A percentile compares a stretch with the other conserved stretches of the same genome.
These are phyloP conservation scores for Serendipita indica DNA, from an alignment of 768 basidiomycete genomes.

Conservation along the genomic window DNA sequence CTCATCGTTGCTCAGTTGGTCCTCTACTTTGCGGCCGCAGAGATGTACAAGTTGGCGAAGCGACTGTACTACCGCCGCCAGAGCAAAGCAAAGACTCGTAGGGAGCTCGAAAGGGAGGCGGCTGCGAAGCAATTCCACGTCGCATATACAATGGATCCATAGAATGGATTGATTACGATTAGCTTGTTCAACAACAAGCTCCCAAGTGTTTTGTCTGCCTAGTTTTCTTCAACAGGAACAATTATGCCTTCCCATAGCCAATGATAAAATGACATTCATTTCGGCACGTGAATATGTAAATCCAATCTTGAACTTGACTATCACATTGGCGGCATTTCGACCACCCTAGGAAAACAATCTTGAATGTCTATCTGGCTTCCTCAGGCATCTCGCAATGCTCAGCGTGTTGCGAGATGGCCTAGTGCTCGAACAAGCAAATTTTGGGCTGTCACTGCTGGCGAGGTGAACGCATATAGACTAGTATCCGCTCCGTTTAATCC, in stretches of 20 bases:
- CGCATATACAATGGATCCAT: constrained; percentile 1
- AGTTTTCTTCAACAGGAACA: no score
- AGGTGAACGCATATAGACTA: no score
- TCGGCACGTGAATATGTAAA: no score
- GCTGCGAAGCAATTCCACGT: background rate
- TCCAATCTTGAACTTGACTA: no score
- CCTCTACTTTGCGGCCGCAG: background rate
- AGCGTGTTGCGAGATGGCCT: background rate
- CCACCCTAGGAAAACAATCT: background rate
- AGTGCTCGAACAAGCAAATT: no score
- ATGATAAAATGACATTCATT: no score
- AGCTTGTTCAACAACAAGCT: background rate
- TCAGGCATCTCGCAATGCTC: background rate
- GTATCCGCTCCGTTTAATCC: no score
- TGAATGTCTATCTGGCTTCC: constrained; percentile 8
- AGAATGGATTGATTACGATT: background rate
- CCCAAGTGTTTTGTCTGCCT: no score
- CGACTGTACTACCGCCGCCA: background rate
- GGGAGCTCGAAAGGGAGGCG: background rate
- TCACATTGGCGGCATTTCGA: no score
- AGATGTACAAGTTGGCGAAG: constrained; percentile 4
- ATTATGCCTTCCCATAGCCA: no score
- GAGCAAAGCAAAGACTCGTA: background rate
- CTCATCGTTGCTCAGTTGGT: constrained; percentile 12
- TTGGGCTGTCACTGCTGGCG: no score